Evolutionary conservation across 768 basidiomycete species (phyloP).

Genomic region (Rhizopogon sp.): DNA sequence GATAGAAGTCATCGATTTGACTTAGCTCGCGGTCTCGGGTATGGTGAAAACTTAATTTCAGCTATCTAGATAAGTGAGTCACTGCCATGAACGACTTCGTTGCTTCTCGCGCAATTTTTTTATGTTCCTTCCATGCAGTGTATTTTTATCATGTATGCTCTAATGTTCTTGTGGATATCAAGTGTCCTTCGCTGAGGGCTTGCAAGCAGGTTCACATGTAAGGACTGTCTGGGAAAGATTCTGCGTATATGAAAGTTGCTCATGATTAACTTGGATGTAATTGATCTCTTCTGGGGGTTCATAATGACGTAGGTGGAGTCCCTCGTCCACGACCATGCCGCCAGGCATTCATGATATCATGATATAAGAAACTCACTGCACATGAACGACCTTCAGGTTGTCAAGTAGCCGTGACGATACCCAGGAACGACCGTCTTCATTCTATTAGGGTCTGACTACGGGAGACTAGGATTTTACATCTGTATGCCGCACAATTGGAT

Average conservation of each 20-base stretch:
- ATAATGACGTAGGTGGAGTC: background rate
- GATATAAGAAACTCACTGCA: background rate
- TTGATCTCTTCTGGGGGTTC: background rate
- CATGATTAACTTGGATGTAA: background rate
- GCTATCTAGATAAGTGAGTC: background rate
- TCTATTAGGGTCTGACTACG: too few species aligned
- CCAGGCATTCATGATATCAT: background rate
- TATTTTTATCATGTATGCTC: background rate
- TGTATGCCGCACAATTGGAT: background rate
- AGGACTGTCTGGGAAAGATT: background rate
- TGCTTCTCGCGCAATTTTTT: background rate
- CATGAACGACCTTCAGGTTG: background rate
- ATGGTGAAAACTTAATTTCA: background rate
- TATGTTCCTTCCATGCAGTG: background rate
- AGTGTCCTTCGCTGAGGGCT: background rate
- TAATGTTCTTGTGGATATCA: background rate
- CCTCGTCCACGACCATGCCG: too few species aligned
- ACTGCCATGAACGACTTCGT: background rate
- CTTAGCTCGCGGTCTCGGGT: slow-evolving; percentile 2
- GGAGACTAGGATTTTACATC: too few species aligned
- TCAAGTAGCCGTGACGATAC: too few species aligned
- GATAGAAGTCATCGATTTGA: slow-evolving; percentile 27
- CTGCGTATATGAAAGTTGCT: background rate
- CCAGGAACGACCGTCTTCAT: too few species aligned
- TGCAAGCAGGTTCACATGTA: background rate